Evolutionary conservation across 148 eudicot genomes (phyloP).

Genomic region (Euryodendron excelsum): DNA sequence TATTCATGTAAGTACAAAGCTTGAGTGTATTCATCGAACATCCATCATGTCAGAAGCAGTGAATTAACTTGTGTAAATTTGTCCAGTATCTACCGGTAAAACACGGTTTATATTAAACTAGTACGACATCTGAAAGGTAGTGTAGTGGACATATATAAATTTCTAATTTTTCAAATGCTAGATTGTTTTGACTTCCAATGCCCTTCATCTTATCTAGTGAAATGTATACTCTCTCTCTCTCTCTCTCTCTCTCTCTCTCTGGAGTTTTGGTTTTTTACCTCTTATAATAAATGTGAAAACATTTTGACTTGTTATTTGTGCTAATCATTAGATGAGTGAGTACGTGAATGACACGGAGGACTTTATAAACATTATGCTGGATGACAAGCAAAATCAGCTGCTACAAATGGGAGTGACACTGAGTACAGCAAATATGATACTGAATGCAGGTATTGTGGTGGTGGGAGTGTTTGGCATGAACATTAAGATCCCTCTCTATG

Average conservation of each 20-base stretch:
- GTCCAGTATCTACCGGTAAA: not conserved
- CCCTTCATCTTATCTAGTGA: too few relatives aligned
- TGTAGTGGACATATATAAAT: not conserved
- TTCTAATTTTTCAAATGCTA: not conserved
- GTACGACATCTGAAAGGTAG: not conserved
- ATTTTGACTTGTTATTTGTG: not conserved
- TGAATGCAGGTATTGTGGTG: conserved; percentile 50
- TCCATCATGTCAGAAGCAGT: not conserved
- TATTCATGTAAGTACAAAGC: too few relatives aligned
- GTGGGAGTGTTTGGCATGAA: conserved; percentile 62
- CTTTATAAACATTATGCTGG: conserved; percentile 64
- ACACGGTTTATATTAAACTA: not conserved
- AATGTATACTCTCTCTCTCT: not conserved
- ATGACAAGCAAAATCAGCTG: conserved; percentile 62
- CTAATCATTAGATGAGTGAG: conserved; percentile 58
- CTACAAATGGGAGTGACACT: conserved; percentile 67
- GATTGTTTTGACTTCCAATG: too few relatives aligned
- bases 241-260: conserved; percentile 2
- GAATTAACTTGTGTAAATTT: not conserved
- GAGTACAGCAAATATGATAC: conserved; percentile 45
- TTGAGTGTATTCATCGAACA: not conserved
- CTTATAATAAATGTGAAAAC: not conserved
- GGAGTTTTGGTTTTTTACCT: not conserved
- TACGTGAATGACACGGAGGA: conserved; percentile 70
- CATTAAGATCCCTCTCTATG: conserved; percentile 41